Percentiles rank a stretch among this genome's conserved stretches.
Evolutionary conservation across 2,329 filamentous ascomycete genomes (phyloP).

Genomic region (Alternaria triticina): DNA sequence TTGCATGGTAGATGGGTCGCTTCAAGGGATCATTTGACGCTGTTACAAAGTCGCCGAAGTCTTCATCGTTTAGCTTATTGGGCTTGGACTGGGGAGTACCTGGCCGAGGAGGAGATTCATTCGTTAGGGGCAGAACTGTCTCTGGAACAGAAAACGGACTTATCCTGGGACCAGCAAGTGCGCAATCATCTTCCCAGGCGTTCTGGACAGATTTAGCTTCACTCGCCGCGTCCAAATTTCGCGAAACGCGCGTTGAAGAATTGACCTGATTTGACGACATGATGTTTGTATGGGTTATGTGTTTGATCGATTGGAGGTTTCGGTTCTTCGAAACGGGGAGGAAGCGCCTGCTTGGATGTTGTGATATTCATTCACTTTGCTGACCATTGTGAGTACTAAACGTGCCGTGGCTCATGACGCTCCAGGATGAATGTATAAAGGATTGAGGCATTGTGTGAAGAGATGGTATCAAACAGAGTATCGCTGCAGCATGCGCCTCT

Average conservation of each 20-base stretch:
- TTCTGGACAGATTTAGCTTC: background rate
- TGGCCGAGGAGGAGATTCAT: background rate
- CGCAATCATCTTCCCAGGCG: background rate
- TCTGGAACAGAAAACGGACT: background rate
- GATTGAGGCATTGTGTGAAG: background rate
- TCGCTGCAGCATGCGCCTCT: background rate
- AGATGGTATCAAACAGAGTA: background rate
- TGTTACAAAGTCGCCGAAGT: conserved; percentile 13
- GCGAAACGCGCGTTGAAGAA: background rate
- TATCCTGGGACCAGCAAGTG: background rate
- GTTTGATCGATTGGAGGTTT: background rate
- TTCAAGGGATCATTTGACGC: conserved; percentile 1
- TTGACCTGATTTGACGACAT: background rate
- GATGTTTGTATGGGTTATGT: background rate
- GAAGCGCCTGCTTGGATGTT: background rate
- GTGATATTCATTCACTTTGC: background rate
- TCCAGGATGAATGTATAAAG: background rate
- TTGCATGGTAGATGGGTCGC: conserved; percentile 4
- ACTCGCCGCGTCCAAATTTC: background rate
- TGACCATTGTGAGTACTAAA: background rate
- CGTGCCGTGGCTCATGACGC: background rate
- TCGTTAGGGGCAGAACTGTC: background rate
- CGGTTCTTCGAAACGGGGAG: background rate
- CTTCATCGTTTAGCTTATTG: conserved; percentile 6
- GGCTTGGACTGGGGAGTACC: background rate